These are phyloP conservation scores for Fusarium virguliforme DNA, from an alignment of 2,329 filamentous ascomycete species.

Conservation along the genomic window DNA sequence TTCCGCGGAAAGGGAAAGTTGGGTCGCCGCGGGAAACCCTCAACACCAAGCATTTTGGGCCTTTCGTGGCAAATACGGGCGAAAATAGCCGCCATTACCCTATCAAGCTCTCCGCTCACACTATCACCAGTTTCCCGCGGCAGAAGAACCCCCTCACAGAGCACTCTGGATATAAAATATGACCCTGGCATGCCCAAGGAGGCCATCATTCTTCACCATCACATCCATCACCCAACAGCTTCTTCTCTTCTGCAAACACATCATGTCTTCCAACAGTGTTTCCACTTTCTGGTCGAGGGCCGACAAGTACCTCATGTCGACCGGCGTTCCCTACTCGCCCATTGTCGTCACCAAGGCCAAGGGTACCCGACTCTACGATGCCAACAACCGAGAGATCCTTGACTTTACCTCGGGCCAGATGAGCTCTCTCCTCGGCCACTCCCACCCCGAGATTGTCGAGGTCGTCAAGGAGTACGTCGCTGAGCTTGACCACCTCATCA, in stretches of 20 bases:
- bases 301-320: constrained; percentile 61
- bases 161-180: neutral
- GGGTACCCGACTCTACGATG: constrained; percentile 64
- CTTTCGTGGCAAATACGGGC: neutral
- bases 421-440: constrained; percentile 71
- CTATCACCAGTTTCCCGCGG: neutral
- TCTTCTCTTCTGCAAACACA: neutral
- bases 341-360: constrained; percentile 62
- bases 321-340: constrained; percentile 59
- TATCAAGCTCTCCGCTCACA: neutral
- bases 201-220: neutral
- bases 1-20: constrained; percentile 2
- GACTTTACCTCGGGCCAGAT: constrained; percentile 75
- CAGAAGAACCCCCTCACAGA: neutral
- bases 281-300: constrained; percentile 55
- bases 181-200: neutral
- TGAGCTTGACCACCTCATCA: constrained; percentile 71
- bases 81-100: neutral
- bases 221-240: neutral
- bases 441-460: constrained; percentile 70
- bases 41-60: neutral
- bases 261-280: constrained; percentile 20
- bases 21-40: neutral
- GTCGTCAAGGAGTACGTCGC: constrained; percentile 64
- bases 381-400: constrained; percentile 62